Conservation (phyloP, 768 basidiomycete species). For the Kwoniella pini region DNA sequence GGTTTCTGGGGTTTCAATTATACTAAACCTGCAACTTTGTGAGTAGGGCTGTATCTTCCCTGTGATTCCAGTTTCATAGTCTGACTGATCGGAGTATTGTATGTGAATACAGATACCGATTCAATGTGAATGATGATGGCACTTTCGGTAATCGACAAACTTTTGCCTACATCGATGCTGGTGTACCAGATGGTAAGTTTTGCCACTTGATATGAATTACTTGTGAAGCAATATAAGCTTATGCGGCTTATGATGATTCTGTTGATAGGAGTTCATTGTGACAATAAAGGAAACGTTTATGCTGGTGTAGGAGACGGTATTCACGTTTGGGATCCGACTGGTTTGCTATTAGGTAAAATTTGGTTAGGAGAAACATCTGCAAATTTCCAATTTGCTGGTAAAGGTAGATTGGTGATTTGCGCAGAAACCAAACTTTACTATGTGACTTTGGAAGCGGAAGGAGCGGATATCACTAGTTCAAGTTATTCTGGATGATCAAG, state of each 20-base stretch:
- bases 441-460: constrained; percentile 33
- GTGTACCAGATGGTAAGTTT: constrained; percentile 41
- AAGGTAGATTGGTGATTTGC: constrained; percentile 47
- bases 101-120: constrained; percentile 52
- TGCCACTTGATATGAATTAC: not conserved
- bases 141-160: constrained; percentile 33
- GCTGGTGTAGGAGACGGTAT: constrained; percentile 48
- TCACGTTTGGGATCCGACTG: constrained; percentile 44
- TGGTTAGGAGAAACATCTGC: constrained; percentile 39
- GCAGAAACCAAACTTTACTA: constrained; percentile 47
- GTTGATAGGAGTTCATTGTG: constrained; percentile 41
- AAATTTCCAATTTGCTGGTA: constrained; percentile 51
- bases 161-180: constrained; percentile 45
- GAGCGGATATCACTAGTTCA: constrained; percentile 35
- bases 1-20: constrained; percentile 40
- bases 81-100: too few species aligned
- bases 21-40: constrained; percentile 70
- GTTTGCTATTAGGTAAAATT: constrained; percentile 52
- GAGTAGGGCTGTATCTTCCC: constrained; percentile 39
- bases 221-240: not conserved
- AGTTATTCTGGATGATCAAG: constrained; percentile 10
- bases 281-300: constrained; percentile 48
- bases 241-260: not conserved
- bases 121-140: constrained; percentile 44
- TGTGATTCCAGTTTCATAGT: too few species aligned